Base-by-base conservation (phyloP, 1,139 yeast genomes). In the Zygosaccharomyces sapae region DNA sequence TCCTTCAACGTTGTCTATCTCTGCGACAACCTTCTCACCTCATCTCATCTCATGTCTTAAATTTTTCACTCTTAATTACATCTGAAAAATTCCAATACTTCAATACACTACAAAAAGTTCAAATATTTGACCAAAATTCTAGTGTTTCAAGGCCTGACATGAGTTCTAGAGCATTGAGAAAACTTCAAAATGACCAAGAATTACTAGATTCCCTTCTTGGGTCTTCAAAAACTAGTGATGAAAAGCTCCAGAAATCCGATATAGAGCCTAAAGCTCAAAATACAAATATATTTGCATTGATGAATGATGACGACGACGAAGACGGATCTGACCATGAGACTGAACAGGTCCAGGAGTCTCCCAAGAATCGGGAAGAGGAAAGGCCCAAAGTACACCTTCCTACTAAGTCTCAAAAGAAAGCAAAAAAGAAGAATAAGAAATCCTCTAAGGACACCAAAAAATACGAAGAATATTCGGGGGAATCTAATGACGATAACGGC, bases 111-210 rank as follows among this genome's bases (percentile, higher is more conserved):
- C 34, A 31, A 31, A 18, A n/a, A 24, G 12, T 24, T 13, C 5
- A 33, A 22, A 5, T 12, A 12, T 13, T 35, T n/a, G 19, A 12
- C 13, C 13, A 19, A 10, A 19, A 35, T 20, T 16, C 24, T 16
- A 25, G 13, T 3, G 33, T 3, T 20, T 19, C 5, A 19, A 35
- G 29, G 13, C n/a, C 29, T 5, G 42, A 5, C n/a, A 82, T 83
- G 92, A 82, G 89, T 71, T 79, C 85, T 1, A 74, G 89, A 61
- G 86, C 85, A 6, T 67, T 83, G 48, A 75, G 77, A 56, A 74
- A 77, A 52, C 67, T 81, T 9, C 73, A 74, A 51, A 70, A 69
- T 45, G 70, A 72, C 46, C 75, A 72, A 29, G 70, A 65, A 38
- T 52, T 64, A 50, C 55, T 58, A 16, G 63, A 58, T 20, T 51